phyloP scores from a whole-genome alignment of 805 yeast genomes.

The Kluyveromyces wickerhamii region DNA sequence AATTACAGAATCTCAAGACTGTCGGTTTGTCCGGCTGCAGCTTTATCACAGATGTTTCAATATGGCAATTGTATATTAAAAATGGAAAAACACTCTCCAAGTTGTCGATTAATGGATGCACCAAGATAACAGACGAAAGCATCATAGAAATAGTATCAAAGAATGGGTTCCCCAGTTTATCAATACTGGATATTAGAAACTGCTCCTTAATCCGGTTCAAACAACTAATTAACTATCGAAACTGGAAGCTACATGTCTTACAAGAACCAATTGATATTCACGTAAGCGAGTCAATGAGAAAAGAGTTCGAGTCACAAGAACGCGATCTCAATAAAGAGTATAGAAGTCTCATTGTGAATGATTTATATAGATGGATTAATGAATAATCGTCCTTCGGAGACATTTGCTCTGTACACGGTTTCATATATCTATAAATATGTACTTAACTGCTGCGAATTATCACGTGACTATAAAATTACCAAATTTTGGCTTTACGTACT shows the following conservation, averaged over 20 bases:
- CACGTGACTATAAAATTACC: too few relatives aligned
- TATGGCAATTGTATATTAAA: slow-evolving; percentile 69
- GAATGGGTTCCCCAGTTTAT: slow-evolving; percentile 48
- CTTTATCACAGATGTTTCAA: slow-evolving; percentile 55
- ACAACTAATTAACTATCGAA: slow-evolving; percentile 61
- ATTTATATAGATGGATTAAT: slow-evolving; percentile 59
- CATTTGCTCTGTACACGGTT: too few relatives aligned
- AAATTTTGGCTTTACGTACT: too few relatives aligned
- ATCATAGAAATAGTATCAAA: slow-evolving; percentile 38
- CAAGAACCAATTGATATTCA: slow-evolving; percentile 57
- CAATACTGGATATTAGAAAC: slow-evolving; percentile 72
- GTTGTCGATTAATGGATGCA: slow-evolving; percentile 70
- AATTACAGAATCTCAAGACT: slow-evolving; percentile 53
- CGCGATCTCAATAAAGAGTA: slow-evolving; percentile 46
- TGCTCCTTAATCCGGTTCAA: slow-evolving; percentile 49
- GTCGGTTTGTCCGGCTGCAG: slow-evolving; percentile 86
- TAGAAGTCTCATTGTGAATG: slow-evolving; percentile 50
- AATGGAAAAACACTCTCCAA: slow-evolving; percentile 48
- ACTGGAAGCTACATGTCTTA: slow-evolving; percentile 39
- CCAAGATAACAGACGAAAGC: slow-evolving; percentile 46
- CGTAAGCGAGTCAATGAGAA: slow-evolving; percentile 64
- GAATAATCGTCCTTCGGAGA: slow-evolving; percentile 21
- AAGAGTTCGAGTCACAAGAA: slow-evolving; percentile 54
- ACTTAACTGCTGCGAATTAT: too few relatives aligned
- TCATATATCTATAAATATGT: too few relatives aligned